A percentile compares a stretch with the other conserved stretches of the same genome.
These are phyloP conservation scores for Cercospora citrullina DNA, from an alignment of 2,329 filamentous ascomycete genomes.

Conservation along the genomic window DNA sequence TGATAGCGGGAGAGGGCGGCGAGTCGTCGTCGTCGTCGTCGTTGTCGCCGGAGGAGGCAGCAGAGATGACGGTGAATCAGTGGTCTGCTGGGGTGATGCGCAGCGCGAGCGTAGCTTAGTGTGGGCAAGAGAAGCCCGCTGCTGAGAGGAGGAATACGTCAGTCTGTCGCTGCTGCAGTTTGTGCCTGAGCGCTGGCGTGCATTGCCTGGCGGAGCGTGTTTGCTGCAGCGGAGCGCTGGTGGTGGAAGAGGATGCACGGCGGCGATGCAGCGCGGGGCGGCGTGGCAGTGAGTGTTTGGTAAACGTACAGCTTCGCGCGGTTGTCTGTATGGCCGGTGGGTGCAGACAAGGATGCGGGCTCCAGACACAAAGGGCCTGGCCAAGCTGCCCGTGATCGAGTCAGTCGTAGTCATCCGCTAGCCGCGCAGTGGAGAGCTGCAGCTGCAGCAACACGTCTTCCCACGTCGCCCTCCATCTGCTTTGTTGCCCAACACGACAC, in stretches of 20 bases:
- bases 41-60: background rate
- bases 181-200: background rate
- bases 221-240: background rate
- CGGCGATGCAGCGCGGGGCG: background rate
- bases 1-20: constrained; percentile 1
- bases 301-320: background rate
- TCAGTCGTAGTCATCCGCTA: background rate
- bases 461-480: background rate
- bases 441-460: background rate
- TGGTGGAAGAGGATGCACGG: background rate
- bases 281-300: background rate
- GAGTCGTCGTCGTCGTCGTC: background rate
- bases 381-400: background rate
- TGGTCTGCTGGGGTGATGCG: background rate
- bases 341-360: constrained; percentile 1
- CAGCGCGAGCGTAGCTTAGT: background rate
- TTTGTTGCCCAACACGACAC: background rate
- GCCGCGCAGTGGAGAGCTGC: background rate
- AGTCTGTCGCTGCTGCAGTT: background rate
- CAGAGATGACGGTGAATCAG: background rate
- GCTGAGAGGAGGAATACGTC: background rate
- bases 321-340: background rate
- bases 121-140: constrained; percentile 3
- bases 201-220: background rate
- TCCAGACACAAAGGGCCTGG: constrained; percentile 1